Evolutionary conservation across 257 asterid genomes (phyloP), one percentile per base, ranked within the genome.

Genomic region (Lantana camara): DNA sequence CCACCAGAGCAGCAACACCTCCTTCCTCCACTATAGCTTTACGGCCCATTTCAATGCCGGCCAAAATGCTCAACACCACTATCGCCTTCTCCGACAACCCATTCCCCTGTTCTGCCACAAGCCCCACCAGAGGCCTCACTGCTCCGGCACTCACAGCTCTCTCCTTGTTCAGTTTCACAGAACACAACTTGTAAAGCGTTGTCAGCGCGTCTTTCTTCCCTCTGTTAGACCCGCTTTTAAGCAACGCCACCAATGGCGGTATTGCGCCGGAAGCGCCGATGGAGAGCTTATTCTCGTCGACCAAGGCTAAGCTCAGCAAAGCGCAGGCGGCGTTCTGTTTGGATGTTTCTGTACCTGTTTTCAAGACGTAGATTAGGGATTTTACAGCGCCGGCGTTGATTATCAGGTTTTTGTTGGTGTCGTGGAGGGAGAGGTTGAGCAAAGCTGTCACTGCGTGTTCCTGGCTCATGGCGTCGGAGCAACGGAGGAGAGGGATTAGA

Each of bases 51-150:
- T 84, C 83, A 3, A 78, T 68, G 29, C 70, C 88, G 0, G 86
- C 79, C 75, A 87, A 73, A 72, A 86, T 84, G 54, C 79, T 76
- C 84, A 87, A 64, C 15, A 87, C 92, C 76, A 82, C 95, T 89
- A 84, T 84, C 2, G 95, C 89, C 82, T 87, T 87, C 82, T 87
- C 95, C 4, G 89, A 80, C 63, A 87, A 59, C 14, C 92, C 95
- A 4, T 67, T 60, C 4, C 82, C 83, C 27, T 79, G 74, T 70
- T 81, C 87, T 20, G 61, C 73, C 49, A 82, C 92, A 45, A 87
- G 46, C n/a, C 53, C 84, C 73, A 87, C 84, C 79, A 87, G 60
- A 4, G 85, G 87, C 67, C 64, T 75, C 46, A 82, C 86, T 1
- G 79, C 87, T 7, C 95, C 92, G 0, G 95, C 91, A 34, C 35